These are phyloP conservation scores for Colletotrichum tabaci DNA, from an alignment of 2,329 filamentous ascomycete species.

Conservation along the genomic window DNA sequence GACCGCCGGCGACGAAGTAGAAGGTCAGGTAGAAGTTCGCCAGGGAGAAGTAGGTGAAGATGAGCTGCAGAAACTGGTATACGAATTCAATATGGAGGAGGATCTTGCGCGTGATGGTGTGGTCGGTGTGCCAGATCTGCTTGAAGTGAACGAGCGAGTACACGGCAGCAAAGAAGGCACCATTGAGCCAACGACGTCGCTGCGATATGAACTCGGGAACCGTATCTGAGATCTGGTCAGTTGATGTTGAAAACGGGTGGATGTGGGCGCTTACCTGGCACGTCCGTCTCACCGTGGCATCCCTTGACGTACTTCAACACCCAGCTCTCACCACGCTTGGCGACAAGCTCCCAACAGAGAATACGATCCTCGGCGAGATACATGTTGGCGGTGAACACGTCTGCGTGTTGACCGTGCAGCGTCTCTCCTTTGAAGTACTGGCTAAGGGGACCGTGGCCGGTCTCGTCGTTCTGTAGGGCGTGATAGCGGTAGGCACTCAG, in stretches of 20 bases:
- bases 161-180: conserved; percentile 97
- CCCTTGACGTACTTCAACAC: conserved; percentile 98
- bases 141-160: conserved; percentile 96
- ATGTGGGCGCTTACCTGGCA: conserved; percentile 78
- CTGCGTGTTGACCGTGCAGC: conserved; percentile 93
- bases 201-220: conserved; percentile 98
- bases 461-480: conserved; percentile 95
- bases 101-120: conserved; percentile 89
- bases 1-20: conserved; percentile 95
- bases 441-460: conserved; percentile 92
- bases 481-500: conserved; percentile 97
- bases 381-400: conserved; percentile 98
- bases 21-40: conserved; percentile 99
- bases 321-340: conserved; percentile 95
- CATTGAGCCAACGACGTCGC: conserved; percentile 96
- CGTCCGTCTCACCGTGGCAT: conserved; percentile 97
- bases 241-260: not conserved
- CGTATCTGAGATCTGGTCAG: conserved; percentile 71
- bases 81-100: conserved; percentile 95
- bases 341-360: conserved; percentile 94
- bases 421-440: conserved; percentile 99
- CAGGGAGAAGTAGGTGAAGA: conserved; percentile 98
- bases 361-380: conserved; percentile 93
- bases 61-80: conserved; percentile 91
- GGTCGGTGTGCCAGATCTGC: conserved; percentile 94